These are phyloP conservation scores for Coprinellus aureogranulatus DNA, from an alignment of 768 basidiomycete species.

Conservation along the genomic window DNA sequence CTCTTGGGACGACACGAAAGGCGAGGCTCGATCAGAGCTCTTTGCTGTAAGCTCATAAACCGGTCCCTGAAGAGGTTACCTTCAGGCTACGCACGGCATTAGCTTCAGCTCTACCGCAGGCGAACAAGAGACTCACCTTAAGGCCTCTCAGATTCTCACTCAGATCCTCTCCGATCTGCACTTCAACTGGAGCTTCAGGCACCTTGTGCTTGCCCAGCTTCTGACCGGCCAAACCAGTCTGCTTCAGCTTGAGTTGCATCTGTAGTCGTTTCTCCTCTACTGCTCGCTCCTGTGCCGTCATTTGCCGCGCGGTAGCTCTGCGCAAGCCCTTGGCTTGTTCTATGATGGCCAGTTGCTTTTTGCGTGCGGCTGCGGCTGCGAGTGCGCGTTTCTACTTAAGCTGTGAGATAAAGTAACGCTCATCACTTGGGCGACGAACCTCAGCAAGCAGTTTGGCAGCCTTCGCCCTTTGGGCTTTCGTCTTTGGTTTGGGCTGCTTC, in stretches of 20 bases:
- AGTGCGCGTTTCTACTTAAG: slow-evolving; percentile 74
- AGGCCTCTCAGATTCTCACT: slow-evolving; percentile 79
- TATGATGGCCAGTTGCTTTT: slow-evolving; percentile 61
- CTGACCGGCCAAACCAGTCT: slow-evolving; percentile 66
- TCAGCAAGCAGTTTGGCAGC: slow-evolving; percentile 63
- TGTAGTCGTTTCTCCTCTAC: slow-evolving; percentile 41
- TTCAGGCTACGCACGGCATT: slow-evolving; percentile 69
- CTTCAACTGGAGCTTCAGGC: slow-evolving; percentile 64
- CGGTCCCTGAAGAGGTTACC: slow-evolving; percentile 91
- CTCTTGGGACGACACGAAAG: slow-evolving; percentile 65
- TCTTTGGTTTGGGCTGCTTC: slow-evolving; percentile 42
- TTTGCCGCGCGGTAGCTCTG: slow-evolving; percentile 32
- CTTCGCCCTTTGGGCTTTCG: slow-evolving; percentile 58
- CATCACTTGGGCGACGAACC: too few species aligned
- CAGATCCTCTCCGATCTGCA: slow-evolving; percentile 89
- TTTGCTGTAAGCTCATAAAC: slow-evolving; percentile 82
- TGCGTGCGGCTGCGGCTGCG: slow-evolving; percentile 55
- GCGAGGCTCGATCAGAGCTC: slow-evolving; percentile 84
- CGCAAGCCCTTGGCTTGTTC: slow-evolving; percentile 54
- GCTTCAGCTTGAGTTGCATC: slow-evolving; percentile 48
- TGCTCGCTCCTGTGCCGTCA: slow-evolving; percentile 41
- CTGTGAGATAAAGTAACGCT: too few species aligned
- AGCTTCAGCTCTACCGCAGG: background rate
- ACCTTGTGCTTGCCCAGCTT: slow-evolving; percentile 80
- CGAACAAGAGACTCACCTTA: slow-evolving; percentile 57